phyloP scores from a whole-genome alignment of 495 filamentous ascomycete genomes.

The Geoglossum glabrum region DNA sequence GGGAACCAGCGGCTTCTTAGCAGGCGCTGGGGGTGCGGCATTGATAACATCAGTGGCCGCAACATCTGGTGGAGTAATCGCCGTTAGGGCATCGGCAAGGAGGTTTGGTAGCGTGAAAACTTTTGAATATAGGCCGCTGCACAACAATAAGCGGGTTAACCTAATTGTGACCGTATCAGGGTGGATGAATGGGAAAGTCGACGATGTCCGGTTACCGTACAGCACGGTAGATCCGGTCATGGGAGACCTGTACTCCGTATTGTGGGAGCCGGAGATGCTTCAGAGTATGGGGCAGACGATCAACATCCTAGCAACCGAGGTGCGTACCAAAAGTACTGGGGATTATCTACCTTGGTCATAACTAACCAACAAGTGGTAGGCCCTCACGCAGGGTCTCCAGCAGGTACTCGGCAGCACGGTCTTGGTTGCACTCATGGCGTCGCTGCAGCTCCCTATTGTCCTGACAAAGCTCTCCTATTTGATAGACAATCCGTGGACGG shows the following conservation, averaged over 20 bases:
- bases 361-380: constrained; percentile 27
- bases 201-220: constrained; percentile 87
- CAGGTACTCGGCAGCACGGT: constrained; percentile 87
- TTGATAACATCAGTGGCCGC: constrained; percentile 81
- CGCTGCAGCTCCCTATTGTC: constrained; percentile 78
- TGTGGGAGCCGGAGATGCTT: constrained; percentile 98
- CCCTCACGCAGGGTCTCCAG: constrained; percentile 86
- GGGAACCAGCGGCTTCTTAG: constrained; percentile 75
- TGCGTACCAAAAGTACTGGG: constrained; percentile 25
- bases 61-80: constrained; percentile 71
- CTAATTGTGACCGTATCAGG: constrained; percentile 89
- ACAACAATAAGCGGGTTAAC: constrained; percentile 95
- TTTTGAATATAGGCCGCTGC: constrained; percentile 88
- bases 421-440: constrained; percentile 73
- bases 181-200: constrained; percentile 96
- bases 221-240: constrained; percentile 94
- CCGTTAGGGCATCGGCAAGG: constrained; percentile 61
- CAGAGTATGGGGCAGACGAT: constrained; percentile 94
- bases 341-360: neutral
- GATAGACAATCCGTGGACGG: constrained; percentile 96
- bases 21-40: constrained; percentile 79
- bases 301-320: constrained; percentile 94
- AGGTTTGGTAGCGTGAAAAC: constrained; percentile 81
- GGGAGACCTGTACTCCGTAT: constrained; percentile 92
- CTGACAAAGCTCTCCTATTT: constrained; percentile 89